Conservation (phyloP, 768 basidiomycete species). For the Termitomyces sp. region DNA sequence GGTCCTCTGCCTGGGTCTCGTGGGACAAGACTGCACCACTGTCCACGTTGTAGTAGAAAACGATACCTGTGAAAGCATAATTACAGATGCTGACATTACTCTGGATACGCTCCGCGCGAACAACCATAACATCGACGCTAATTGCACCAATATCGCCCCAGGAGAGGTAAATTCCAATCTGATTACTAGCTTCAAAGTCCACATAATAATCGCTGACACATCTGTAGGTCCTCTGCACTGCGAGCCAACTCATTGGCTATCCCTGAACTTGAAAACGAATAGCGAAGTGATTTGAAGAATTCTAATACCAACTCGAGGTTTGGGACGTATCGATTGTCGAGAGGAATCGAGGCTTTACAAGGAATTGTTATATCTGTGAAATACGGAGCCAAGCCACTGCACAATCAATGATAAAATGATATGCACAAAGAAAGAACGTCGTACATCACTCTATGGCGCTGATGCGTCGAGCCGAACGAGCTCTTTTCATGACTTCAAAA, state of each 20-base stretch:
- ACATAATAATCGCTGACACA: too few relatives aligned
- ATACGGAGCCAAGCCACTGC: neutral
- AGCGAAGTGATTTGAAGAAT: too few relatives aligned
- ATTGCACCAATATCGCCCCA: slow-evolving; percentile 51
- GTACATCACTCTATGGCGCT: neutral
- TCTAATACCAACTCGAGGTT: neutral
- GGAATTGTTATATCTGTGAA: neutral
- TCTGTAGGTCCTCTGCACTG: slow-evolving; percentile 9
- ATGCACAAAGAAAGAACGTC: neutral
- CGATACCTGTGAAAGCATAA: slow-evolving; percentile 47
- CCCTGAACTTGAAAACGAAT: too few relatives aligned
- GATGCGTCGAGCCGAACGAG: neutral
- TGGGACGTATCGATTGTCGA: neutral
- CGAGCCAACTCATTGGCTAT: neutral
- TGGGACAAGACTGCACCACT: slow-evolving; percentile 50
- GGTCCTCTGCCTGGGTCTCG: slow-evolving; percentile 51
- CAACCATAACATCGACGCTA: slow-evolving; percentile 56
- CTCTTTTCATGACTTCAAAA: neutral
- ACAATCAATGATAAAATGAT: neutral
- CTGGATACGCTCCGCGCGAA: slow-evolving; percentile 44
- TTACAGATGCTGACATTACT: slow-evolving; percentile 33
- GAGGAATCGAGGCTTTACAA: neutral
- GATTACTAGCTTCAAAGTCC: too few relatives aligned
- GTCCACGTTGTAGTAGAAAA: slow-evolving; percentile 39
- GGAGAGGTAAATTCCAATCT: slow-evolving; percentile 38